Conservation (phyloP, 2,329 filamentous ascomycete genomes). For the Coleophoma cylindrospora region DNA sequence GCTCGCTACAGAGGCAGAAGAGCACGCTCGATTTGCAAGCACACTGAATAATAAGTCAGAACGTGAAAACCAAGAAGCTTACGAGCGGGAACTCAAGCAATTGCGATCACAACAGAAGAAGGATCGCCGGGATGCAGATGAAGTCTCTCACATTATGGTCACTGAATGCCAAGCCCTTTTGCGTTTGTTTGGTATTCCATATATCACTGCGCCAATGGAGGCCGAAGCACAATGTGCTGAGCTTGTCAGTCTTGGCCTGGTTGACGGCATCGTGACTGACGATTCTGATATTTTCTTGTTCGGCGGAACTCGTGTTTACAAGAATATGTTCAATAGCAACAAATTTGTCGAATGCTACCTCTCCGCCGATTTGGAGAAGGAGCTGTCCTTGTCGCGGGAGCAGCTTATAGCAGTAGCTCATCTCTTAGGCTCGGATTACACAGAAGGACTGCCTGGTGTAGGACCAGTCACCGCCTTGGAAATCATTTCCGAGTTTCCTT, state of each 20-base stretch:
- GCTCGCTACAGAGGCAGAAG: constrained; percentile 85
- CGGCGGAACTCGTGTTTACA: constrained; percentile 93
- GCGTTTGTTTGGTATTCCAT: constrained; percentile 86
- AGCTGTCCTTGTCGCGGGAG: constrained; percentile 79
- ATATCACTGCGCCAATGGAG: constrained; percentile 98
- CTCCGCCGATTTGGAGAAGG: constrained; percentile 74
- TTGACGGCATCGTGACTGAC: constrained; percentile 96
- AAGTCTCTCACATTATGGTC: constrained; percentile 95
- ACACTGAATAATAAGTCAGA: constrained; percentile 74
- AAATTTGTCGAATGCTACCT: constrained; percentile 98
- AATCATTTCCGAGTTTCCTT: constrained; percentile 83
- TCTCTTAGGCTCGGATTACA: constrained; percentile 90
- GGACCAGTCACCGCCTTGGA: constrained; percentile 94
- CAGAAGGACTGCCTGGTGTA: constrained; percentile 83
- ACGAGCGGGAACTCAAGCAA: constrained; percentile 81
- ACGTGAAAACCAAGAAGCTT: constrained; percentile 67
- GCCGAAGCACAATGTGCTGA: constrained; percentile 97
- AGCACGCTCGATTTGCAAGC: constrained; percentile 88
- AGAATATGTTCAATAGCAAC: constrained; percentile 99
- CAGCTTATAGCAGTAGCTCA: constrained; percentile 89
- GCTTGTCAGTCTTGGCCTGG: constrained; percentile 77
- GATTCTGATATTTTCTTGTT: constrained; percentile 97
- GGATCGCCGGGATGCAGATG: constrained; percentile 90
- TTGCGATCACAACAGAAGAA: constrained; percentile 94
- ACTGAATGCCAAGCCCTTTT: constrained; percentile 90